Percentiles rank a stretch among this genome's conserved stretches.
Conservation (phyloP, 306 rosid species). For the Fragaria iinumae region DNA sequence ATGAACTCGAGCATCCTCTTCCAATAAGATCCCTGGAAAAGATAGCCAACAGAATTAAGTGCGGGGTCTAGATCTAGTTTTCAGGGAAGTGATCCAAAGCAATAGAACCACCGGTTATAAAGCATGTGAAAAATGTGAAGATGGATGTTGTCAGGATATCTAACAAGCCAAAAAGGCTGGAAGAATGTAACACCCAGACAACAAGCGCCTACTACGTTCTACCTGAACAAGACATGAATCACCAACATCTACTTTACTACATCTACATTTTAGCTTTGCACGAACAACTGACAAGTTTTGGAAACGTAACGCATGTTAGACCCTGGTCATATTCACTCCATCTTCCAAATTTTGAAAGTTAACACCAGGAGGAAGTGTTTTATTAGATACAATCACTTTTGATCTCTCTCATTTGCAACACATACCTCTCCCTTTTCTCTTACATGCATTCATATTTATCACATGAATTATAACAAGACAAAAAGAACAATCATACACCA, state of each 20-base stretch:
- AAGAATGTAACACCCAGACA: not conserved
- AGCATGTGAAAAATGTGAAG: not conserved
- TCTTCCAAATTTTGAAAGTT: not conserved
- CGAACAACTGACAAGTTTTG: not conserved
- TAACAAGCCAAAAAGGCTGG: not conserved
- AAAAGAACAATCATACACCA: not conserved
- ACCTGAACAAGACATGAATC: no score
- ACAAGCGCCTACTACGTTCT: no score
- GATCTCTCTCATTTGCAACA: not conserved
- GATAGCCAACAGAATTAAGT: constrained; percentile 9
- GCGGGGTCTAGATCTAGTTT: not conserved
- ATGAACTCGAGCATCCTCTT: constrained; percentile 51
- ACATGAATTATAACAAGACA: not conserved
- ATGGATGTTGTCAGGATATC: not conserved
- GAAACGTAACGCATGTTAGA: not conserved
- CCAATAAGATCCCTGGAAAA: constrained; percentile 54
- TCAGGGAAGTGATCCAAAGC: not conserved
- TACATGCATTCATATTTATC: not conserved
- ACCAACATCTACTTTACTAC: not conserved
- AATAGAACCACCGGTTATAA: not conserved
- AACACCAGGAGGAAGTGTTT: not conserved
- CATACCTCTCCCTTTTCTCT: not conserved
- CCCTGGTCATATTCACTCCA: not conserved
- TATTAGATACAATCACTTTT: not conserved
- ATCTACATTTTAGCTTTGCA: not conserved